Conservation (phyloP, 2,329 filamentous ascomycete genomes). For the Xylariaceae sp. region DNA sequence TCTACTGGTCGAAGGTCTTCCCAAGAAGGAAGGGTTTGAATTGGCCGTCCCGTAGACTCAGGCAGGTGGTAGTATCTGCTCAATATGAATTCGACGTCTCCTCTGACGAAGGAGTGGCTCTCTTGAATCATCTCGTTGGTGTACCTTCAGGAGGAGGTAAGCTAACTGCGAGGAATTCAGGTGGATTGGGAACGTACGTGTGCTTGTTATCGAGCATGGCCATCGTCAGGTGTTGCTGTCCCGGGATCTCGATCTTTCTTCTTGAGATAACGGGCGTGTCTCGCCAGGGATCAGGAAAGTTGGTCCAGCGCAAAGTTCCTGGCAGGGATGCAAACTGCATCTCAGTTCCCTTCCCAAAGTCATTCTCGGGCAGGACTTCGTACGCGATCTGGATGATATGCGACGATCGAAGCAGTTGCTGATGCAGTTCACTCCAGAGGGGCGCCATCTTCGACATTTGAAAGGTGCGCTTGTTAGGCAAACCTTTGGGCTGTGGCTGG, state of each 20-base stretch:
- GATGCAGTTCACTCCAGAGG: conserved; percentile 50
- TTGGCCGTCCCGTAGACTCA: conserved; percentile 13
- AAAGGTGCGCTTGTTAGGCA: conserved; percentile 33
- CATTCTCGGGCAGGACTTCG: conserved; percentile 43
- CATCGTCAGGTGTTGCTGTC: conserved; percentile 43
- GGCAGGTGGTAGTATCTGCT: conserved; percentile 41
- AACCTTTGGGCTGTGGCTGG: conserved; percentile 39
- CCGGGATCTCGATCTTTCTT: conserved; percentile 53
- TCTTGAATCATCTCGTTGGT: conserved; percentile 52
- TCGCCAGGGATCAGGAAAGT: conserved; percentile 54
- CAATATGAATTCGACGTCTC: conserved; percentile 51
- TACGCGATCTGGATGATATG: conserved; percentile 54
- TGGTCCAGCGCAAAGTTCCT: conserved; percentile 53
- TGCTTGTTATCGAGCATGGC: conserved; percentile 50
- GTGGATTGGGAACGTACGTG: conserved; percentile 33
- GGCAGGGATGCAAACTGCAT: conserved; percentile 38
- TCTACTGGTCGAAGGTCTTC: conserved; percentile 45
- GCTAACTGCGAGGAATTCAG: not conserved
- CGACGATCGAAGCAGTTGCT: conserved; percentile 51
- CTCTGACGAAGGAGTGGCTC: conserved; percentile 47
- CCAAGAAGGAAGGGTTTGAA: conserved; percentile 41
- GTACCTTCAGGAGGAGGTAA: conserved; percentile 33
- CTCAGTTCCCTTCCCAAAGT: conserved; percentile 37
- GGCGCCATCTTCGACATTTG: conserved; percentile 6
- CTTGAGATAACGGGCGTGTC: conserved; percentile 47